phyloP scores from a whole-genome alignment of 2,329 filamentous ascomycete species.

The Diaporthe batatas region DNA sequence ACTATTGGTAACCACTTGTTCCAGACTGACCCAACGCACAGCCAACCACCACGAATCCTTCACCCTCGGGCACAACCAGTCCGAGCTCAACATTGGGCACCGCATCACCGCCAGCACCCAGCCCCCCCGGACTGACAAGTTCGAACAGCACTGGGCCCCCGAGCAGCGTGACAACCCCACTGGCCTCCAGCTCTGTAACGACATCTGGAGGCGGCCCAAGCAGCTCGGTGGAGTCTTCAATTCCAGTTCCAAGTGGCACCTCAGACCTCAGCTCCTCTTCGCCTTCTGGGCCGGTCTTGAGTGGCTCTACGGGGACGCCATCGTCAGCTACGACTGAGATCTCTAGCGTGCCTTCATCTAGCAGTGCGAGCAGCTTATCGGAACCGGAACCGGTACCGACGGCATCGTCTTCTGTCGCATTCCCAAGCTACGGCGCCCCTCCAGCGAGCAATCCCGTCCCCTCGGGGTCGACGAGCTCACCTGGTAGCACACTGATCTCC shows the following conservation, averaged over 20 bases:
- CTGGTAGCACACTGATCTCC: constrained; percentile 10
- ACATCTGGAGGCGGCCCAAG: constrained; percentile 8
- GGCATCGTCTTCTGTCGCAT: neutral
- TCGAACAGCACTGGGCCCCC: neutral
- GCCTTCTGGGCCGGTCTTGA: constrained; percentile 2
- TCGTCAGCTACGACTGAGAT: neutral
- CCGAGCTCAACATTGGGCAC: neutral
- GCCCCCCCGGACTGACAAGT: constrained; percentile 15
- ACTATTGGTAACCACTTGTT: neutral
- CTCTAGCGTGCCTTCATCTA: neutral
- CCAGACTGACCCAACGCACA: neutral
- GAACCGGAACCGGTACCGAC: constrained; percentile 1
- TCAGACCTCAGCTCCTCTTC: neutral
- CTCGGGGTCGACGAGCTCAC: neutral
- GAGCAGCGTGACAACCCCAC: neutral
- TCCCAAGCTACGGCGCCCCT: constrained; percentile 22
- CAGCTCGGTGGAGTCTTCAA: constrained; percentile 3
- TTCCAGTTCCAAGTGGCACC: neutral
- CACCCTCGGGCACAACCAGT: neutral
- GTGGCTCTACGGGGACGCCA: constrained; percentile 3
- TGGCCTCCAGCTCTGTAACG: neutral
- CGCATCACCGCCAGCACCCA: neutral
- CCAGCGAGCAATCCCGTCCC: neutral
- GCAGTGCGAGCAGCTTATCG: neutral
- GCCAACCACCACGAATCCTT: neutral